Percentiles rank a stretch among this genome's conserved stretches.
Conservation (phyloP, 2,329 filamentous ascomycete genomes). For the Dendryphion nanum region DNA sequence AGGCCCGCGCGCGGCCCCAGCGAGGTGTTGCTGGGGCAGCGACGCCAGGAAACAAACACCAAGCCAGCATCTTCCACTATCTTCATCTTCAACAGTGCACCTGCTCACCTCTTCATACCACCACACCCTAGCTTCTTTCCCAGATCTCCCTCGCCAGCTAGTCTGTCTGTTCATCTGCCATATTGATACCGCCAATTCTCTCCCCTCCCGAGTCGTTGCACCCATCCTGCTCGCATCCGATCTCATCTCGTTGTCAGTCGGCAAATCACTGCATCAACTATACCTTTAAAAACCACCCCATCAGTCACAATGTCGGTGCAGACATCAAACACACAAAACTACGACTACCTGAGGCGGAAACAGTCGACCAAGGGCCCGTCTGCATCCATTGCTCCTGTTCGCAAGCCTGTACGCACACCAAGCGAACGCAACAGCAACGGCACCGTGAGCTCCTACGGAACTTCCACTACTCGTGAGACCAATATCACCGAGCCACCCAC, state of each 20-base stretch:
- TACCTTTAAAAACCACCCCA: no score
- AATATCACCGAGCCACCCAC: constrained; percentile 86
- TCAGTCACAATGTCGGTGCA: constrained; percentile 25
- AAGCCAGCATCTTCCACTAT: constrained; percentile 2
- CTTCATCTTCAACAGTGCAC: no score
- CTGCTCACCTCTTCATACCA: no score
- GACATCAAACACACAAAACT: constrained; percentile 41
- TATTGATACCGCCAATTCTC: constrained; percentile 27
- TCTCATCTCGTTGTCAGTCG: no score
- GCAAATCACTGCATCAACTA: no score
- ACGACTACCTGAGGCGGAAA: constrained; percentile 60
- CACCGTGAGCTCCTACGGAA: constrained; percentile 82
- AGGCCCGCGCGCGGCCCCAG: no score
- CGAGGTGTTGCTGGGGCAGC: constrained; percentile 9
- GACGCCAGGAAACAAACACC: constrained; percentile 1
- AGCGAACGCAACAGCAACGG: constrained; percentile 77
- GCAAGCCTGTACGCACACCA: constrained; percentile 51
- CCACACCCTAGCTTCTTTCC: no score
- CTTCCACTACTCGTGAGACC: constrained; percentile 74
- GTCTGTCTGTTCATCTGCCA: constrained; percentile 14
- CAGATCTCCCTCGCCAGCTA: not conserved
- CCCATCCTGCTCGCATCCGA: not conserved
- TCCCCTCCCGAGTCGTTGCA: constrained; percentile 1
- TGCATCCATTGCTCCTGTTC: constrained; percentile 32
- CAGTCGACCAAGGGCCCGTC: constrained; percentile 46